A percentile compares a stretch with the other conserved stretches of the same genome.
Evolutionary conservation across 129 eudicot genomes (phyloP).

Genomic region (Arctium minus): DNA sequence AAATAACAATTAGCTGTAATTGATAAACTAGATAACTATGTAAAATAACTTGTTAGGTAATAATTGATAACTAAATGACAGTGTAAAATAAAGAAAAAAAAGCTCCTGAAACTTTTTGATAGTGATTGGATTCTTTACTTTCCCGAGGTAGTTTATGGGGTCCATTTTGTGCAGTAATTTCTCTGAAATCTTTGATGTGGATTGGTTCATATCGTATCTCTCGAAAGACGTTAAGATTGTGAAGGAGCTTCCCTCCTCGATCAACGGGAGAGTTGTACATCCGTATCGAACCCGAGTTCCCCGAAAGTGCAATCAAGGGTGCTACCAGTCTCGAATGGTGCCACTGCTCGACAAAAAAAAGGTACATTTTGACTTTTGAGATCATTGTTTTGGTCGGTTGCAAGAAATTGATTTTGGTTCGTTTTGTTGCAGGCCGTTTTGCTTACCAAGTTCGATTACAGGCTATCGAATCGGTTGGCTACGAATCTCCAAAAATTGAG

Average conservation of each 20-base stretch:
- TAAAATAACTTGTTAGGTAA: not conserved
- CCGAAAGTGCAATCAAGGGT: constrained; percentile 59
- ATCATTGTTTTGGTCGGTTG: too few relatives aligned
- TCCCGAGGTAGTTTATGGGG: not conserved
- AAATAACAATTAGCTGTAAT: too few relatives aligned
- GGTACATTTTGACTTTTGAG: constrained; percentile 33
- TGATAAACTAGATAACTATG: too few relatives aligned
- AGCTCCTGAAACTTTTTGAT: too few relatives aligned
- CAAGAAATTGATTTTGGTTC: not conserved
- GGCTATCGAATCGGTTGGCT: constrained; percentile 62
- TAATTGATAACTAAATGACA: not conserved
- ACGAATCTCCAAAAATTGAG: constrained; percentile 64
- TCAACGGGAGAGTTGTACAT: constrained; percentile 33
- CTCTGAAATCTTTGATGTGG: constrained; percentile 65
- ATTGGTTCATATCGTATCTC: constrained; percentile 52
- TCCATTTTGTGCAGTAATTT: constrained; percentile 61
- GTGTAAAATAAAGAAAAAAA: too few relatives aligned
- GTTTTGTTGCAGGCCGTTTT: constrained; percentile 52
- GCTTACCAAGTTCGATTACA: constrained; percentile 74
- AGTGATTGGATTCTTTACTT: not conserved
- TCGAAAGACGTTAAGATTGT: constrained; percentile 61
- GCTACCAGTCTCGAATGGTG: constrained; percentile 50
- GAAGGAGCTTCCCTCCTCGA: constrained; percentile 44
- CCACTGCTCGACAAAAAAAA: constrained; percentile 57
- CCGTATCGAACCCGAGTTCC: constrained; percentile 62